phyloP scores from a whole-genome alignment of 2,329 filamentous ascomycete genomes.

The Aspergillaceae sp. region DNA sequence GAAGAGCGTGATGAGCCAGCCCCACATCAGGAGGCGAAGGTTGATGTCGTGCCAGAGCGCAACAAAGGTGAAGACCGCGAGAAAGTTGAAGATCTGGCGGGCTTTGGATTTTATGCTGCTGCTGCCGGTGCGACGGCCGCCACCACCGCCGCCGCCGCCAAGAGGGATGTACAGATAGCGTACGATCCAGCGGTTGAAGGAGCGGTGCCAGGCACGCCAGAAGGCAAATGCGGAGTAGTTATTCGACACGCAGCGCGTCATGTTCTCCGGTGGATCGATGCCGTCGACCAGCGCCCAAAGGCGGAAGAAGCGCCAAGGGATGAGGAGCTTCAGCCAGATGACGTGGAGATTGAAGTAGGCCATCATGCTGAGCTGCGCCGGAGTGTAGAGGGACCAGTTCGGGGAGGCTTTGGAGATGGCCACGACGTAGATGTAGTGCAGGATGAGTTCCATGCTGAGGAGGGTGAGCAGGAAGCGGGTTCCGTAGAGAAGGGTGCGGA shows the following conservation, averaged over 20 bases:
- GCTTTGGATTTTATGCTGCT: conserved; percentile 39
- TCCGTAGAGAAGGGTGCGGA: conserved; percentile 70
- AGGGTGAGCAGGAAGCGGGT: conserved; percentile 73
- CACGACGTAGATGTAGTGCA: conserved; percentile 88
- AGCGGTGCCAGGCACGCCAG: conserved; percentile 94
- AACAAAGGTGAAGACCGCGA: conserved; percentile 89
- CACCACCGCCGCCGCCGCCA: conserved; percentile 59
- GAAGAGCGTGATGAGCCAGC: conserved; percentile 91
- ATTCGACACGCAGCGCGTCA: conserved; percentile 91
- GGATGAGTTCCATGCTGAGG: conserved; percentile 79
- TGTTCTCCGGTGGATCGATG: conserved; percentile 94
- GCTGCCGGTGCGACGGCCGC: conserved; percentile 38
- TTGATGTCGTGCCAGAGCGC: conserved; percentile 98
- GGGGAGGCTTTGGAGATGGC: conserved; percentile 79
- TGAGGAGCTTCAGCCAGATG: conserved; percentile 93
- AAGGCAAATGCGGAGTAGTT: conserved; percentile 88
- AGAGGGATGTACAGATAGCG: conserved; percentile 91
- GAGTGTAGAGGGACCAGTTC: conserved; percentile 73
- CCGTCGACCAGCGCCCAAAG: conserved; percentile 90
- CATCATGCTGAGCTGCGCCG: conserved; percentile 78
- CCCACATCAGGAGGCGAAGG: conserved; percentile 83
- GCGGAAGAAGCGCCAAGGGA: conserved; percentile 97
- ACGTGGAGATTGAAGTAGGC: conserved; percentile 94
- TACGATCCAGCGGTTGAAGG: conserved; percentile 88
- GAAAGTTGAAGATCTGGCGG: conserved; percentile 62